Conservation (phyloP, 371 early-diverging fungal species). For the Syncephalis plumigaleata region DNA sequence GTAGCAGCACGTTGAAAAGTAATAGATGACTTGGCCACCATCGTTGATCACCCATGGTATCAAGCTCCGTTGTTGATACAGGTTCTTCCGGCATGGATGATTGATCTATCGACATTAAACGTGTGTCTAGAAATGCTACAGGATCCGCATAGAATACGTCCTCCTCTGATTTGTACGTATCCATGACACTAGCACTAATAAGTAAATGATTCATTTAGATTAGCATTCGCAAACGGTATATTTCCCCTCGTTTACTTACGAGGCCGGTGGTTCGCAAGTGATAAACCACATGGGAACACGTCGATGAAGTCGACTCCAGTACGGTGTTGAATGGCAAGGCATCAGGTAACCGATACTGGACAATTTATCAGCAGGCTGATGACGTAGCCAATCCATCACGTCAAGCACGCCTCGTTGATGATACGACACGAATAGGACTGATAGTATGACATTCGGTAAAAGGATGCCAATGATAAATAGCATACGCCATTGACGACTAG, state of each 20-base stretch:
- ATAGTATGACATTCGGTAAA: conserved; percentile 12
- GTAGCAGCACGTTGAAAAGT: conserved; percentile 37
- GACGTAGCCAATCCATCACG: conserved; percentile 51
- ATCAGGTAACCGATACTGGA: conserved; percentile 49
- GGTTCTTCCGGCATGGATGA: background rate
- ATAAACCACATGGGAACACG: conserved; percentile 60
- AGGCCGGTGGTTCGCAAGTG: conserved; percentile 80
- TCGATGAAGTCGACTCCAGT: conserved; percentile 52
- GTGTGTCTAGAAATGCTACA: conserved; percentile 22
- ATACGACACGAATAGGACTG: conserved; percentile 40
- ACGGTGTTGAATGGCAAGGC: conserved; percentile 95
- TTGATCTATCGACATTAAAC: conserved; percentile 12
- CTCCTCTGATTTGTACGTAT: conserved; percentile 50
- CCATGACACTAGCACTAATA: conserved; percentile 8
- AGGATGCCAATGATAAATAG: conserved; percentile 35
- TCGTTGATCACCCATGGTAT: conserved; percentile 8
- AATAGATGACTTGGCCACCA: conserved; percentile 41
- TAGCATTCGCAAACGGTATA: background rate
- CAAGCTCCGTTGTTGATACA: conserved; percentile 3
- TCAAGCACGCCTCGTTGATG: conserved; percentile 91
- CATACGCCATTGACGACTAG: conserved; percentile 1
- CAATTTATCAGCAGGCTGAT: conserved; percentile 11
- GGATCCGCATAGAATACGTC: conserved; percentile 68
- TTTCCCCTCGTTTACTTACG: conserved; percentile 2
- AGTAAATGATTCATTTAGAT: conserved; percentile 2